These are phyloP conservation scores for Lithocarpus polystachyus DNA, from an alignment of 306 rosid genomes.

Conservation along the genomic window DNA sequence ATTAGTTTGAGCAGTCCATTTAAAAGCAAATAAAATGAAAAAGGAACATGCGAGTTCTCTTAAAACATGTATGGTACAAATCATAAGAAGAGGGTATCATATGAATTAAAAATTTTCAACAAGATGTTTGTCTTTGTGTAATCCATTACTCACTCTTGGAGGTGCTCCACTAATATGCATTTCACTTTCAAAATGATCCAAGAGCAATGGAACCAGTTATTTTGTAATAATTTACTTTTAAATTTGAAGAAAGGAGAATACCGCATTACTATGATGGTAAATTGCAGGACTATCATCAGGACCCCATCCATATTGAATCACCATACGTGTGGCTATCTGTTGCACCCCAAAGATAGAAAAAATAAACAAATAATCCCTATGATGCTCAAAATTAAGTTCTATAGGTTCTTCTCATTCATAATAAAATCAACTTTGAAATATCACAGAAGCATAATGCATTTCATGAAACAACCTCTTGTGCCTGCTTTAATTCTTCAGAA, in stretches of 20 bases:
- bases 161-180: not conserved
- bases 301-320: slow-evolving; percentile 97
- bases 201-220: slow-evolving; percentile 1
- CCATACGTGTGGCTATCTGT: slow-evolving; percentile 98
- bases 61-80: not conserved
- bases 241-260: slow-evolving; percentile 45
- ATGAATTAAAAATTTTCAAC: not conserved
- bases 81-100: not conserved
- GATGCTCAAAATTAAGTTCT: slow-evolving; percentile 3
- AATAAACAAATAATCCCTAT: slow-evolving; percentile 1
- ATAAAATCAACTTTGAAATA: slow-evolving; percentile 9
- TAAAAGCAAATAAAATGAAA: not conserved
- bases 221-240: slow-evolving; percentile 8
- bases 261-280: slow-evolving; percentile 76
- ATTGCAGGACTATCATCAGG: slow-evolving; percentile 98
- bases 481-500: slow-evolving; percentile 71
- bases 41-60: not conserved
- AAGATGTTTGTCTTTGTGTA: not conserved
- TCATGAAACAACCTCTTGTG: slow-evolving; percentile 78
- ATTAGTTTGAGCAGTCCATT: not conserved
- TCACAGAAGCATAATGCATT: slow-evolving; percentile 11
- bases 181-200: slow-evolving; percentile 6
- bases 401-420: slow-evolving; percentile 3
- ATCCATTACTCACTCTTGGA: not conserved
- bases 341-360: slow-evolving; percentile 14